Base-by-base conservation (phyloP, 1,284 basidiomycete genomes). In the Golubevia sp. region DNA sequence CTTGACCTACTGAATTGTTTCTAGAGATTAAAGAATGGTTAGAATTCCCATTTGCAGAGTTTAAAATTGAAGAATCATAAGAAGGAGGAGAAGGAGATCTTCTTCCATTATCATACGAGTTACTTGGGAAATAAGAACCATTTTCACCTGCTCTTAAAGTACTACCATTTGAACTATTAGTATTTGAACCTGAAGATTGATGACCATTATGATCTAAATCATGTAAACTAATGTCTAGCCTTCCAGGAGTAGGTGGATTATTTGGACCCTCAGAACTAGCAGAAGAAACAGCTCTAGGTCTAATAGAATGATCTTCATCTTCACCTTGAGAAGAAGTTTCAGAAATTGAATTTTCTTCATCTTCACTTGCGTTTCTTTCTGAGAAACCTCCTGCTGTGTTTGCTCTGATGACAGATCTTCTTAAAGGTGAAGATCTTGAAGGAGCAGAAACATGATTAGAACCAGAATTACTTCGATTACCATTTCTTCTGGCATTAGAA, bases 171-270 rank as follows among this genome's bases (percentile, higher is more conserved):
- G 30, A 34, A 11, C 5, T 5, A 11, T 34, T 34, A 5, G 30
- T 5, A 34, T 34, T 34, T 3, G 30, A 34, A 34, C 30, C 11
- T 34, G 30, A 5, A 34, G 5, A 5, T n/a, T n/a, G n/a, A 34
- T 34, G 30, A 34, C 30, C 30, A 34, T 34, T 34, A 11, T 3
- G 63, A 55, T 73, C 67, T 62, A 79, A 60, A 4, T 68, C 63
- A 51, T 87, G 86, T 51, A 88, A 72, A 13, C 85, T 86, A 55
- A 88, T 87, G 64, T 88, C 87, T 3, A 87, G 77, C 24, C 85
- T 71, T 61, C 87, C 86, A 0, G 87, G 87, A 25, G 87, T 88
- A 0, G 87, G 87, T 13, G 87, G 87, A 68, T 88, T 88, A 63
- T 86, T 86, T 18, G 85, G 85, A 34, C 70, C 64, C 13, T 67